phyloP scores from a whole-genome alignment of 257 asterid species.

The Rhazya stricta region DNA sequence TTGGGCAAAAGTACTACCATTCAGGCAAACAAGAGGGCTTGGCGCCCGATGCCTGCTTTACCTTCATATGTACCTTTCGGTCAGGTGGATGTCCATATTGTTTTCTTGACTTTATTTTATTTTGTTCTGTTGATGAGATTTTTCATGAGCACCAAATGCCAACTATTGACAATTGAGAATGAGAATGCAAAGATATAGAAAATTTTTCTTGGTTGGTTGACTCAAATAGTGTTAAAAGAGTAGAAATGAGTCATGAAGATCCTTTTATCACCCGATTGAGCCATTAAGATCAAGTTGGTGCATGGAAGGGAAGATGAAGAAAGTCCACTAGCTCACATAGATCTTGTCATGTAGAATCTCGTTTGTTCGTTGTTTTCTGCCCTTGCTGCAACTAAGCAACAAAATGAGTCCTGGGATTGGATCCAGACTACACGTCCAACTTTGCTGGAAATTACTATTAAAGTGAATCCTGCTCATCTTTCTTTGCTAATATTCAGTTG shows the following conservation, averaged over 20 bases:
- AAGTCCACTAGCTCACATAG: not conserved
- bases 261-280: no score
- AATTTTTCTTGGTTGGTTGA: not conserved
- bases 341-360: not conserved
- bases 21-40: conserved; percentile 48
- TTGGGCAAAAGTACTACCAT: conserved; percentile 32
- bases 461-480: not conserved
- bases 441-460: not conserved
- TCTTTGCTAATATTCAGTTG: not conserved
- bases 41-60: conserved; percentile 80
- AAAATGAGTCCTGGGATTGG: not conserved
- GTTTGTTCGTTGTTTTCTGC: not conserved
- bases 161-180: not conserved
- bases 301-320: not conserved
- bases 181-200: not conserved
- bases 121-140: not conserved
- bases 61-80: conserved; percentile 99
- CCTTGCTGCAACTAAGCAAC: not conserved
- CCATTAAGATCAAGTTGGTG: not conserved
- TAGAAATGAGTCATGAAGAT: no score
- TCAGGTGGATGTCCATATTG: conserved; percentile 43
- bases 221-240: not conserved
- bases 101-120: conserved; percentile 3
- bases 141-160: not conserved
- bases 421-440: not conserved